Conservation (phyloP, 2,329 filamentous ascomycete species). For the Ilyonectria sp. region DNA sequence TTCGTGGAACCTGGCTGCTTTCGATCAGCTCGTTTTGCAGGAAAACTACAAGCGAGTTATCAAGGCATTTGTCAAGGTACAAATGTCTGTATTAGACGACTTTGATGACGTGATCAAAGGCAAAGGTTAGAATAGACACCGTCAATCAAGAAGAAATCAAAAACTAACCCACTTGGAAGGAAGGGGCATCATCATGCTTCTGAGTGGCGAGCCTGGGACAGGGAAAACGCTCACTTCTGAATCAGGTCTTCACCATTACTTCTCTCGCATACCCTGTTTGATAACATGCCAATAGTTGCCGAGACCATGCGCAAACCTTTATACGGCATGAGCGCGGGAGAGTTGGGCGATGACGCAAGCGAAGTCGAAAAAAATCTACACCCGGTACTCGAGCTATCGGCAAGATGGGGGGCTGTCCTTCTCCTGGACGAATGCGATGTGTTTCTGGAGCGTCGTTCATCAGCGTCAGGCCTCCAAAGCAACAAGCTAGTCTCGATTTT, state of each 20-base stretch:
- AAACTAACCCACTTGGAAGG: neutral
- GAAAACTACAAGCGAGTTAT: slow-evolving; percentile 28
- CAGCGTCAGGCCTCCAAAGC: slow-evolving; percentile 4
- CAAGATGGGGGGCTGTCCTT: slow-evolving; percentile 27
- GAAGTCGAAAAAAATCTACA: slow-evolving; percentile 23
- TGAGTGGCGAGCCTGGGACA: slow-evolving; percentile 28
- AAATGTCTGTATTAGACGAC: slow-evolving; percentile 22
- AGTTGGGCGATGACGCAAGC: slow-evolving; percentile 13
- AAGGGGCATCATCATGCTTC: slow-evolving; percentile 25
- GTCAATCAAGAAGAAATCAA: neutral
- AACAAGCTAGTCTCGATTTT: slow-evolving; percentile 32
- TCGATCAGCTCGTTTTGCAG: slow-evolving; percentile 26
- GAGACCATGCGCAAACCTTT: slow-evolving; percentile 29
- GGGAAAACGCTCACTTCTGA: slow-evolving; percentile 32
- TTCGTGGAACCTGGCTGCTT: slow-evolving; percentile 7
- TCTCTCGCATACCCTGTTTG: neutral
- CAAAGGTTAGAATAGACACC: slow-evolving; percentile 2
- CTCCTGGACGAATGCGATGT: slow-evolving; percentile 28
- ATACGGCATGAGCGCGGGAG: slow-evolving; percentile 25
- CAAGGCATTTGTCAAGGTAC: slow-evolving; percentile 19
- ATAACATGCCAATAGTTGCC: slow-evolving; percentile 7
- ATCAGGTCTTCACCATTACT: slow-evolving; percentile 7
- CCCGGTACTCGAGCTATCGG: slow-evolving; percentile 27
- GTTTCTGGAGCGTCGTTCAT: slow-evolving; percentile 26
- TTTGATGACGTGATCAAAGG: slow-evolving; percentile 28